A percentile compares a stretch with the other conserved stretches of the same genome.
Evolutionary conservation across 2,329 filamentous ascomycete genomes (phyloP).

Genomic region (Gremmenia infestans): DNA sequence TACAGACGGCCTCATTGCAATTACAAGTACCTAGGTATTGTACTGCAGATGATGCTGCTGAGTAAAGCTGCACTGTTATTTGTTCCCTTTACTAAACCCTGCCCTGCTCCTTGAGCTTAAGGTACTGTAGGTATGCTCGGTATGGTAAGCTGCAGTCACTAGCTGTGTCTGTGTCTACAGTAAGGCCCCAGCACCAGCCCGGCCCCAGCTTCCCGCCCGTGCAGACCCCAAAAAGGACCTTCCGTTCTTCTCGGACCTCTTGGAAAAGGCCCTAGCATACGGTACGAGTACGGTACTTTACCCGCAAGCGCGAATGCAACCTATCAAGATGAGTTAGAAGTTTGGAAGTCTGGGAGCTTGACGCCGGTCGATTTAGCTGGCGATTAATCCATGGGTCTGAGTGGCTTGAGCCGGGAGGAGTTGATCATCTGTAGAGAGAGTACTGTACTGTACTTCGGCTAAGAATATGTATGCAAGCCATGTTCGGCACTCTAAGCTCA

Average conservation of each 20-base stretch:
- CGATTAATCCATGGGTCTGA: not conserved
- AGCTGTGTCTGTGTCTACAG: not conserved
- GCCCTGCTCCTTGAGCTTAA: no score
- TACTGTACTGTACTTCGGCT: no score
- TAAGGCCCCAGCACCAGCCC: not conserved
- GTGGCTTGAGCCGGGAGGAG: not conserved
- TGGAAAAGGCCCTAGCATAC: no score
- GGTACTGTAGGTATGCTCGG: no score
- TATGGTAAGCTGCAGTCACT: no score
- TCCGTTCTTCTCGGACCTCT: not conserved
- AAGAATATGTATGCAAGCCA: not conserved
- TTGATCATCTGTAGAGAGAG: not conserved
- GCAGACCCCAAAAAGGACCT: not conserved
- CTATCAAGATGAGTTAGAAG: not conserved
- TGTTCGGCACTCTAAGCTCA: not conserved
- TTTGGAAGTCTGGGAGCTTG: no score
- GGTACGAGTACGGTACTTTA: no score
- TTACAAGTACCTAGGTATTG: no score
- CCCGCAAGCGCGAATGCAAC: not conserved
- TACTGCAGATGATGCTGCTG: not conserved
- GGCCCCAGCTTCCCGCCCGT: not conserved
- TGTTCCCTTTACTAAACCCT: not conserved
- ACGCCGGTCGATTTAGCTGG: not conserved
- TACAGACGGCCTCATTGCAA: not conserved
- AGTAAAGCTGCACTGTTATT: not conserved